Evolutionary conservation across 1,284 basidiomycete species (phyloP).

Genomic region (Erythrobasidium hasegawianum): DNA sequence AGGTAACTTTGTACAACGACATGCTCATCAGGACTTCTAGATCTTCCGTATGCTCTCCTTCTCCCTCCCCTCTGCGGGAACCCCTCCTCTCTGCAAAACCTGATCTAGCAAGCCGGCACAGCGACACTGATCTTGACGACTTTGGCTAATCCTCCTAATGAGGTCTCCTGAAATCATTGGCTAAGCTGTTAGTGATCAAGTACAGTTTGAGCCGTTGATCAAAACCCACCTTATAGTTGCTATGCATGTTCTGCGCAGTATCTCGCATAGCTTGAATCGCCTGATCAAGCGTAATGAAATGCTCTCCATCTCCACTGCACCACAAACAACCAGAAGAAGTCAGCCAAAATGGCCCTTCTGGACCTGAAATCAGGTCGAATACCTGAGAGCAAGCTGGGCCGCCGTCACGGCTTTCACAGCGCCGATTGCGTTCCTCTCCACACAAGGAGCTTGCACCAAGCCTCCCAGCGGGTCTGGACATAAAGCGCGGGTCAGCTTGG

Average conservation of each 20-base stretch:
- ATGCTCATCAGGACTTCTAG: no score
- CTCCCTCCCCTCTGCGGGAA: no score
- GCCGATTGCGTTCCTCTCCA: slow-evolving; percentile 62
- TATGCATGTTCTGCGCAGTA: slow-evolving; percentile 81
- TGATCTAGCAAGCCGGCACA: slow-evolving; percentile 65
- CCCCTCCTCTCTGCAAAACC: no score
- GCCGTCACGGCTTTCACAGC: slow-evolving; percentile 57
- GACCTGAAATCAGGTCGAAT: slow-evolving; percentile 67
- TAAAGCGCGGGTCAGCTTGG: slow-evolving; percentile 49
- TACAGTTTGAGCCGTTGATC: no score
- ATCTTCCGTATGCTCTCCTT: no score
- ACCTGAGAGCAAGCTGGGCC: slow-evolving; percentile 49
- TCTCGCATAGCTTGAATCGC: slow-evolving; percentile 93
- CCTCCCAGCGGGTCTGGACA: slow-evolving; percentile 91
- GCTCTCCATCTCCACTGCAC: slow-evolving; percentile 79
- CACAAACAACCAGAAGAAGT: slow-evolving; percentile 58
- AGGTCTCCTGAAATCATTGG: no score
- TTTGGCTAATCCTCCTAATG: slow-evolving; percentile 53
- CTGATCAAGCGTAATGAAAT: slow-evolving; percentile 84
- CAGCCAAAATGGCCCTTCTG: background rate
- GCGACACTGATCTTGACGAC: slow-evolving; percentile 70
- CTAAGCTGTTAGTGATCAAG: no score
- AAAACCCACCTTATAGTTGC: slow-evolving; percentile 87
- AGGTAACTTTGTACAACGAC: no score
- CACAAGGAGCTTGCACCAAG: slow-evolving; percentile 89